Conservation (phyloP, 2,329 filamentous ascomycete genomes). For the Fusarium robinianum region DNA sequence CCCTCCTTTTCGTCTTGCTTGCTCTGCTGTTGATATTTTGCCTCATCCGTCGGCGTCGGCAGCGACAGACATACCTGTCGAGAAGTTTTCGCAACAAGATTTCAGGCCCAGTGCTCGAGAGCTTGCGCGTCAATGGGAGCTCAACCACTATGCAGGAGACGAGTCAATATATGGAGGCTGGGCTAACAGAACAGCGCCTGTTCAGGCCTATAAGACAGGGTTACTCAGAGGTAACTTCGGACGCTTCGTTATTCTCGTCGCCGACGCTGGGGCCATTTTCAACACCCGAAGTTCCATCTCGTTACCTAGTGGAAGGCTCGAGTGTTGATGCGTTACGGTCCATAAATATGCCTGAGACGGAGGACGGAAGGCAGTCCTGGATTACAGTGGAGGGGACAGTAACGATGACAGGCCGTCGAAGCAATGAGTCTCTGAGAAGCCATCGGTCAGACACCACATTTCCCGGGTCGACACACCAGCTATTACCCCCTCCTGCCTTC, state of each 20-base stretch:
- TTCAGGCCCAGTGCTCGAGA: conserved; percentile 39
- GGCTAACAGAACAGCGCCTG: conserved; percentile 9
- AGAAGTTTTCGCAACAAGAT: conserved; percentile 41
- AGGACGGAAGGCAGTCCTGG: conserved; percentile 42
- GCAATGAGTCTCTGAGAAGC: conserved; percentile 33
- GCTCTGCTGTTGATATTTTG: conserved; percentile 42
- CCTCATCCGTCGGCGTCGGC: conserved; percentile 39
- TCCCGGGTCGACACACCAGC: conserved; percentile 39
- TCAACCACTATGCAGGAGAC: conserved; percentile 30
- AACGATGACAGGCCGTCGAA: conserved; percentile 30
- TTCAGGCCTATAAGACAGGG: conserved; percentile 23
- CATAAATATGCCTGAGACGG: conserved; percentile 26
- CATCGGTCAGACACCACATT: conserved; percentile 36
- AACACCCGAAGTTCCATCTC: conserved; percentile 32
- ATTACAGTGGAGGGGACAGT: conserved; percentile 40
- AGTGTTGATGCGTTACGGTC: conserved; percentile 27
- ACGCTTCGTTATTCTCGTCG: conserved; percentile 32
- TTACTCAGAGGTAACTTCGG: conserved; percentile 35
- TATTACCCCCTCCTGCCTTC: conserved; percentile 39
- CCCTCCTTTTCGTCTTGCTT: conserved; percentile 45
- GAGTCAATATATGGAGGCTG: conserved; percentile 20
- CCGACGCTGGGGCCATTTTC: conserved; percentile 34
- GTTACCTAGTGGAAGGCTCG: conserved; percentile 33
- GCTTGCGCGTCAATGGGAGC: conserved; percentile 36
- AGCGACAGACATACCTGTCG: conserved; percentile 36